Conservation (phyloP, 1,284 basidiomycete genomes). For the Ceratobasidium papillatum region DNA sequence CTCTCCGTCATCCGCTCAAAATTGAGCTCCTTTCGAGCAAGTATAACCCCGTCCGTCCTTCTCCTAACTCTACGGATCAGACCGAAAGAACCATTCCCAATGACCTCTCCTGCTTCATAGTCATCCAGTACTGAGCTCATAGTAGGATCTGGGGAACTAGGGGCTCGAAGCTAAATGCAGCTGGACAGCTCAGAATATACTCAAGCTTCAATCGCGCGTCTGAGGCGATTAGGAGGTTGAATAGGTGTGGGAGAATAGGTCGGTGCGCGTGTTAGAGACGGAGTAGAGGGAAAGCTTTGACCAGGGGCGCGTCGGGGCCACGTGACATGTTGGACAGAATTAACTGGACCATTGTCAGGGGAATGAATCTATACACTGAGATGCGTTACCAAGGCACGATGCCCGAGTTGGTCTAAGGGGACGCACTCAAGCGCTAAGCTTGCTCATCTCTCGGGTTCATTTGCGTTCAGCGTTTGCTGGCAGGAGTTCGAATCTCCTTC, state of each 20-base stretch:
- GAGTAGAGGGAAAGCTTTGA: background rate
- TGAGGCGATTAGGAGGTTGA: background rate
- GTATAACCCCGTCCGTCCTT: conserved; percentile 85
- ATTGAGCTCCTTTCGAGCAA: conserved; percentile 94
- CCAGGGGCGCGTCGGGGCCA: conserved; percentile 21
- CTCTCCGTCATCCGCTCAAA: conserved; percentile 94
- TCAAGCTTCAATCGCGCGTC: background rate
- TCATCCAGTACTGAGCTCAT: conserved; percentile 62
- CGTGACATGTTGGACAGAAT: conserved; percentile 23
- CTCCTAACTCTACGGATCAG: conserved; percentile 92
- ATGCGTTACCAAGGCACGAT: conserved; percentile 16
- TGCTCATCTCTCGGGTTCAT: conserved; percentile 27
- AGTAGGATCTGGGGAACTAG: background rate
- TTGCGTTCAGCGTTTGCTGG: conserved; percentile 29
- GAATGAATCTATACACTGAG: too few relatives aligned
- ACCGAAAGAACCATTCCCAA: conserved; percentile 97
- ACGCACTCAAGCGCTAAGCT: conserved; percentile 33
- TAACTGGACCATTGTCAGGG: background rate
- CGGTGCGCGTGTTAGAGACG: background rate
- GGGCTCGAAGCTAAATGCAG: background rate
- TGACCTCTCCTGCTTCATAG: conserved; percentile 89
- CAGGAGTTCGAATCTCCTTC: conserved; percentile 36
- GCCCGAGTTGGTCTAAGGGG: conserved; percentile 37
- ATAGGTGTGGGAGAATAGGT: background rate
- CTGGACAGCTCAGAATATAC: background rate